Evolutionary conservation across 2,329 filamentous ascomycete species (phyloP).

Genomic region (Aspergillus fumigatiaffinis): DNA sequence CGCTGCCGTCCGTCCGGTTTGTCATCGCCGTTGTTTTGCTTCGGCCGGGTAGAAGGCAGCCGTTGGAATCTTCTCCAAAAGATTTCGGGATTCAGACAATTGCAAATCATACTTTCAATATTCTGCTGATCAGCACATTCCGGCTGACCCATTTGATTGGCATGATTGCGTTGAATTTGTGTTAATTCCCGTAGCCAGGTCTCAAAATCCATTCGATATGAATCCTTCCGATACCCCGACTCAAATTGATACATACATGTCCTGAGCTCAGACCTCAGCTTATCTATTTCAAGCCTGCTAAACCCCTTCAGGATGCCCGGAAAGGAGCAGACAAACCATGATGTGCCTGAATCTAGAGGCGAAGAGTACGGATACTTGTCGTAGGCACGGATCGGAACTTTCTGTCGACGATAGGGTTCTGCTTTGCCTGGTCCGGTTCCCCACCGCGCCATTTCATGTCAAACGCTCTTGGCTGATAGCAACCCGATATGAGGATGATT

Average conservation of each 20-base stretch:
- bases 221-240: background rate
- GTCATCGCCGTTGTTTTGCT: conserved; percentile 4
- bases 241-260: background rate
- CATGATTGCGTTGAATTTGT: background rate
- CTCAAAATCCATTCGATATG: background rate
- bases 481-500: background rate
- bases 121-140: conserved; percentile 3
- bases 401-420: background rate
- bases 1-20: conserved; percentile 12
- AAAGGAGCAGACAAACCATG: conserved; percentile 5
- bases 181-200: background rate
- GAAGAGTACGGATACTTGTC: background rate
- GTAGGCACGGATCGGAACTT: background rate
- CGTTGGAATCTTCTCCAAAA: background rate
- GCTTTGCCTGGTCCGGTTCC: background rate
- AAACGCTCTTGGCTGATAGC: background rate
- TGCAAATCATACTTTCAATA: background rate
- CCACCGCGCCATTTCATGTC: background rate
- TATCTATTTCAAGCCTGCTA: conserved; percentile 1
- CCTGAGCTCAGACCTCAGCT: conserved; percentile 2
- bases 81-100: background rate
- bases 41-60: background rate
- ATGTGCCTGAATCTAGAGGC: background rate
- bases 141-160: background rate
- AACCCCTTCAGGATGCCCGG: background rate